phyloP scores from a whole-genome alignment of 140 eudicot species.

The Stevia rebaudiana region DNA sequence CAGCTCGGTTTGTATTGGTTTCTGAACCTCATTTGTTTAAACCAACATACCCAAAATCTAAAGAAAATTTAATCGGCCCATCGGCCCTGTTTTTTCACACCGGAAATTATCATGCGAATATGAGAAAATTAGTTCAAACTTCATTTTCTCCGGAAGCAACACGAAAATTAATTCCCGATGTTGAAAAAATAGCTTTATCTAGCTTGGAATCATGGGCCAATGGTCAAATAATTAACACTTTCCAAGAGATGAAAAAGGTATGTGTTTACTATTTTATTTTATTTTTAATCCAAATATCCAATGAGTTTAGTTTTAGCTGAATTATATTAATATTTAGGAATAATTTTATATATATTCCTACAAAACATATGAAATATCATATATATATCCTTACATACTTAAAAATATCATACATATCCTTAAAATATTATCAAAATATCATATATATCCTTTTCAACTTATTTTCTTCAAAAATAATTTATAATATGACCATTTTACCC shows the following conservation, averaged over 20 bases:
- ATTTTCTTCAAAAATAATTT: too few relatives aligned
- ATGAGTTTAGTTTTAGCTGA: background rate
- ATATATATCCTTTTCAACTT: too few relatives aligned
- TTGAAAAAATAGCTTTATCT: conserved; percentile 56
- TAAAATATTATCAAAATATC: too few relatives aligned
- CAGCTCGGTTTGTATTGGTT: conserved; percentile 65
- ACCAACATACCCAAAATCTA: conserved; percentile 84
- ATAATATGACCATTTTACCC: too few relatives aligned
- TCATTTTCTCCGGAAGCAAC: conserved; percentile 62
- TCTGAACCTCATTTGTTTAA: conserved; percentile 63
- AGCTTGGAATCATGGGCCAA: conserved; percentile 56
- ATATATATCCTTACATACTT: too few relatives aligned
- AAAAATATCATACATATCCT: too few relatives aligned
- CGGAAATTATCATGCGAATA: conserved; percentile 53
- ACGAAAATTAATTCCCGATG: conserved; percentile 42
- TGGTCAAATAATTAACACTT: conserved; percentile 47
- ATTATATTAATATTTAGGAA: background rate
- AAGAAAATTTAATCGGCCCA: conserved; percentile 73
- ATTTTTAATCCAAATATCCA: too few relatives aligned
- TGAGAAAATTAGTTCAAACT: conserved; percentile 71
- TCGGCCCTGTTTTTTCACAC: conserved; percentile 80
- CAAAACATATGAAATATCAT: too few relatives aligned
- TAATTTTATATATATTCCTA: too few relatives aligned
- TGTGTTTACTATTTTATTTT: background rate
- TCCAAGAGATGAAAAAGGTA: conserved; percentile 73